A percentile compares a stretch with the other conserved stretches of the same genome.
Conservation (phyloP, 2,329 filamentous ascomycete species). For the Colletotrichum falcatum region DNA sequence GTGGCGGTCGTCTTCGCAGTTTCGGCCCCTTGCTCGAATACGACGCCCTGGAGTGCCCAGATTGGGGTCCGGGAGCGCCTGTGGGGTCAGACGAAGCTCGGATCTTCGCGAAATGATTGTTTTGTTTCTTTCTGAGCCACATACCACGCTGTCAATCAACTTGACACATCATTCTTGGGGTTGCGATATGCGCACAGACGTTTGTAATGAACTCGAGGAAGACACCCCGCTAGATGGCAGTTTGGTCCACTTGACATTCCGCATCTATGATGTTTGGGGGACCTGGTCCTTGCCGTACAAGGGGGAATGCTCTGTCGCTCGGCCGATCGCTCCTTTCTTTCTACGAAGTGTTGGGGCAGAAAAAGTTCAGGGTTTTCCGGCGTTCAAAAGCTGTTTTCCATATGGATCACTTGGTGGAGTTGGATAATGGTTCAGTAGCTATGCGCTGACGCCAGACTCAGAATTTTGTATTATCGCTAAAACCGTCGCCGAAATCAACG, state of each 20-base stretch:
- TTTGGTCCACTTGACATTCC: neutral
- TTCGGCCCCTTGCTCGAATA: neutral
- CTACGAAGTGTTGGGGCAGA: neutral
- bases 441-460: slow-evolving; percentile 4
- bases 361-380: neutral
- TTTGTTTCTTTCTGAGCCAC: neutral
- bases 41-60: neutral
- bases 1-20: neutral
- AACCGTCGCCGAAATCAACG: slow-evolving; percentile 30
- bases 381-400: too few species aligned
- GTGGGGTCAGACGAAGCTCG: neutral
- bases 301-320: neutral
- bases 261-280: neutral
- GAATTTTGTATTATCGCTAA: slow-evolving; percentile 3
- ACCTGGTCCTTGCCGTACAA: slow-evolving; percentile 68
- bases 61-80: neutral
- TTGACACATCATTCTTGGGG: neutral
- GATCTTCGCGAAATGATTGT: neutral
- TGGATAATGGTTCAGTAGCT: neutral
- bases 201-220: neutral
- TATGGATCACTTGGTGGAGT: neutral
- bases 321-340: neutral
- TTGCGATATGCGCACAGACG: neutral
- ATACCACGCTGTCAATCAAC: too few species aligned
- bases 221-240: too few species aligned